These are phyloP conservation scores for Exophiala sp. DNA, from an alignment of 2,329 filamentous ascomycete species.

Conservation along the genomic window DNA sequence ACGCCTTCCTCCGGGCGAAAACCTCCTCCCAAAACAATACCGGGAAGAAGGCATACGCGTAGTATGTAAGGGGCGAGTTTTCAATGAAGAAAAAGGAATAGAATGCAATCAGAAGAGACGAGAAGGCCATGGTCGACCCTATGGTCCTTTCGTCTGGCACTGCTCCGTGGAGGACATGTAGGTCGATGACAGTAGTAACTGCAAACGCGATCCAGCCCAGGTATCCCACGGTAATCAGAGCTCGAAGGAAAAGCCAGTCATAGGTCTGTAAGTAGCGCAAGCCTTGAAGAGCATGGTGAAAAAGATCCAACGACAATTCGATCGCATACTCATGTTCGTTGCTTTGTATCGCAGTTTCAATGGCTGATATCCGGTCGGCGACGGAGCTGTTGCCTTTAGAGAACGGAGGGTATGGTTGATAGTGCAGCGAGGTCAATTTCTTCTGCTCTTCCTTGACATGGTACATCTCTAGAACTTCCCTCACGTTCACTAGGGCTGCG, in stretches of 20 bases:
- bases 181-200: slow-evolving; percentile 77
- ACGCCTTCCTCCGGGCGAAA: slow-evolving; percentile 65
- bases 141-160: slow-evolving; percentile 58
- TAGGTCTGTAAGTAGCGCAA: slow-evolving; percentile 94
- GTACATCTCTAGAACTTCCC: slow-evolving; percentile 91
- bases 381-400: slow-evolving; percentile 57
- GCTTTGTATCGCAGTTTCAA: slow-evolving; percentile 60
- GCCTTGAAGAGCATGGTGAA: slow-evolving; percentile 71
- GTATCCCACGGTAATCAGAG: slow-evolving; percentile 83
- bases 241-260: slow-evolving; percentile 91
- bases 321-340: slow-evolving; percentile 72
- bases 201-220: slow-evolving; percentile 94
- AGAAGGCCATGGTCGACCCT: slow-evolving; percentile 60
- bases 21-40: slow-evolving; percentile 97
- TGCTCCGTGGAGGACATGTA: slow-evolving; percentile 73
- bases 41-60: slow-evolving; percentile 85
- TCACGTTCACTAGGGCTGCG: slow-evolving; percentile 76
- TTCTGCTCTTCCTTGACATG: slow-evolving; percentile 86
- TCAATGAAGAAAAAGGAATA: slow-evolving; percentile 77
- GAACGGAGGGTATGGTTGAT: slow-evolving; percentile 67
- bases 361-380: slow-evolving; percentile 60
- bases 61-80: slow-evolving; percentile 75
- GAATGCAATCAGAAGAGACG: slow-evolving; percentile 65
- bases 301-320: slow-evolving; percentile 66
- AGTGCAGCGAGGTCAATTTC: slow-evolving; percentile 66